Percentiles rank a stretch among this genome's conserved stretches.
Conservation (phyloP, 306 rosid genomes). For the Mimosa bimucronata region DNA sequence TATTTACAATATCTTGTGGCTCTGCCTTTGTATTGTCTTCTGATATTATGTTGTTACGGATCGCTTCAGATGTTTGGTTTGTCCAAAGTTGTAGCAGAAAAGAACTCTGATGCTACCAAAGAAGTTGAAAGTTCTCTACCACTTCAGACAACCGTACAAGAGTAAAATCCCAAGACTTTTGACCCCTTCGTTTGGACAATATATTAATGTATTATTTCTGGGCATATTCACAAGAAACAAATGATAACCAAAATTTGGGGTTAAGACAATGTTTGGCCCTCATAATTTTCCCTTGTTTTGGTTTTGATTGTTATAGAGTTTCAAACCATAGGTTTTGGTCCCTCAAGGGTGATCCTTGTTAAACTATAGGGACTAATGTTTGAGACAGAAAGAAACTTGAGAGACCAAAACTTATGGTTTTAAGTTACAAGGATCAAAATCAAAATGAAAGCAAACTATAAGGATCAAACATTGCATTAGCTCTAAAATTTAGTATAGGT, state of each 20-base stretch:
- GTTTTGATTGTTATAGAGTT: too few relatives aligned
- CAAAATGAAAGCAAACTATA: too few relatives aligned
- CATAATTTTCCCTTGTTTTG: too few relatives aligned
- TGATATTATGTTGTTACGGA: conserved; percentile 24
- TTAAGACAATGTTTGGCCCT: too few relatives aligned
- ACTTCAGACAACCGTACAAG: conserved; percentile 59
- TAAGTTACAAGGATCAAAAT: too few relatives aligned
- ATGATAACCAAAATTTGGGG: not conserved
- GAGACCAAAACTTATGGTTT: too few relatives aligned
- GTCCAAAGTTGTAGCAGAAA: conserved; percentile 80
- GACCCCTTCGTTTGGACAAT: not conserved
- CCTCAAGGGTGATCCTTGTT: too few relatives aligned
- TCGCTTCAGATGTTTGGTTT: conserved; percentile 78
- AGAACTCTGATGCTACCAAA: conserved; percentile 49
- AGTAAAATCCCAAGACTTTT: conserved; percentile 38
- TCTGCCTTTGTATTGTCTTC: not conserved
- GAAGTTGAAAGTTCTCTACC: conserved; percentile 84
- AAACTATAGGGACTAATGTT: too few relatives aligned
- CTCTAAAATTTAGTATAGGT: too few relatives aligned
- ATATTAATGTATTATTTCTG: not conserved
- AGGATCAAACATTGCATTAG: too few relatives aligned
- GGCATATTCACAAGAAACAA: not conserved
- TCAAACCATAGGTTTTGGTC: too few relatives aligned
- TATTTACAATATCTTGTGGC: not conserved
- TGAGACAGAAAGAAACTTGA: too few relatives aligned